Conservation (phyloP, 1,284 basidiomycete genomes). For the Stygiomarasmius scandens region DNA sequence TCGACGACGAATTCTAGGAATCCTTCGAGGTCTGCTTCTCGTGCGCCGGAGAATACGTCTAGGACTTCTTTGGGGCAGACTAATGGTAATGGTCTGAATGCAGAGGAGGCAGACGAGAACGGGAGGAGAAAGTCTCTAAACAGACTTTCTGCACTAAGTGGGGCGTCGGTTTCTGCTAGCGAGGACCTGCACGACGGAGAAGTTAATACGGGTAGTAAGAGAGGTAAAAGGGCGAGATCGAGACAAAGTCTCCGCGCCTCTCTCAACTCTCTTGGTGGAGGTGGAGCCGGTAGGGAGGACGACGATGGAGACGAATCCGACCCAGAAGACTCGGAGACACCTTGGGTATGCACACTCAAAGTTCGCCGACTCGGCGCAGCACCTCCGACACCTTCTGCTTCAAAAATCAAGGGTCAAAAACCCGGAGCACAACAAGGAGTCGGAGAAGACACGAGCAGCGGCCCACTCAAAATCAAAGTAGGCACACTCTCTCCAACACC, state of each 20-base stretch:
- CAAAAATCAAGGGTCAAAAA: no score
- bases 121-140: neutral
- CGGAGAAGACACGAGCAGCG: no score
- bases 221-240: neutral
- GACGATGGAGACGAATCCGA: constrained; percentile 77
- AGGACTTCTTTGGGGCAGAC: neutral
- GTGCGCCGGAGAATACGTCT: neutral
- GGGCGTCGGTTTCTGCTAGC: neutral
- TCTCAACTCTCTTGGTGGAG: constrained; percentile 3
- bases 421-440: no score
- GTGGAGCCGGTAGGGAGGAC: constrained; percentile 27
- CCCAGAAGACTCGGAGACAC: constrained; percentile 93
- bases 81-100: neutral
- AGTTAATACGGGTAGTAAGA: neutral
- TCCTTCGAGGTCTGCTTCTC: neutral
- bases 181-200: neutral
- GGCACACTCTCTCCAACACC: constrained; percentile 90
- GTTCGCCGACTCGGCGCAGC: constrained; percentile 39
- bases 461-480: constrained; percentile 53
- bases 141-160: neutral
- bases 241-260: neutral
- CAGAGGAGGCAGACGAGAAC: neutral
- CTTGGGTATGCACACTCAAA: constrained; percentile 86
- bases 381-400: constrained; percentile 18
- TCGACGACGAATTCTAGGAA: constrained; percentile 9